Percentiles rank a stretch among this genome's conserved stretches.
Evolutionary conservation across 345 rosid genomes (phyloP).

Genomic region (Salix purpurea): DNA sequence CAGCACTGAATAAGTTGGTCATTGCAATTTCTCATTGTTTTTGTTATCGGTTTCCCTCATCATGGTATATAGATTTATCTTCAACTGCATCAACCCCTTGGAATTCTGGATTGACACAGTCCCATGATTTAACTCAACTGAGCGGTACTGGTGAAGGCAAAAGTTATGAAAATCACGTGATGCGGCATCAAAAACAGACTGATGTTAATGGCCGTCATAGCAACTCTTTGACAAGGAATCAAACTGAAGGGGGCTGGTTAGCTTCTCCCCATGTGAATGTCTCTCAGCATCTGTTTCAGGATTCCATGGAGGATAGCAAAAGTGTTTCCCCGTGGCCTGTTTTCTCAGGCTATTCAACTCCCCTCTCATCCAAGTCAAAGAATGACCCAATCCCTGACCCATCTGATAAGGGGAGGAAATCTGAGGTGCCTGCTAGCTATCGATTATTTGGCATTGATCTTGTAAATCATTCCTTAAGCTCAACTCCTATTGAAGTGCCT

Average conservation of each 20-base stretch:
- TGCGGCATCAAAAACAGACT: conserved; percentile 45
- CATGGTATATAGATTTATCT: conserved; percentile 29
- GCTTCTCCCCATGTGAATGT: conserved; percentile 41
- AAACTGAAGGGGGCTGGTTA: conserved; percentile 47
- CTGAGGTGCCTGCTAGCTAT: conserved; percentile 11
- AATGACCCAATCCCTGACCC: conserved; percentile 24
- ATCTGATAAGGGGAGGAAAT: conserved; percentile 11
- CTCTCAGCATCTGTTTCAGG: conserved; percentile 45
- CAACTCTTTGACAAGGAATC: conserved; percentile 37
- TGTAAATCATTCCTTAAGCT: conserved; percentile 4
- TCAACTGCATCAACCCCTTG: conserved; percentile 38
- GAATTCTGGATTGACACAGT: conserved; percentile 34
- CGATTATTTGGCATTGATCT: conserved; percentile 32
- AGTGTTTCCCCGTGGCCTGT: conserved; percentile 44
- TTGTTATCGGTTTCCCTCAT: not conserved
- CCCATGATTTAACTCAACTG: conserved; percentile 47
- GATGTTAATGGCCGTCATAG: conserved; percentile 37
- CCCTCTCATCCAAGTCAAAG: conserved; percentile 33
- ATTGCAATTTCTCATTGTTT: conserved; percentile 10
- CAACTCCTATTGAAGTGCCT: conserved; percentile 5
- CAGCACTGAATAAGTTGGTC: not conserved
- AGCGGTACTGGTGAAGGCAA: conserved; percentile 42
- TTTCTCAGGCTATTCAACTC: conserved; percentile 36
- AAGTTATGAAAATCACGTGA: conserved; percentile 37
- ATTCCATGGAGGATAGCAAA: conserved; percentile 48